phyloP scores from a whole-genome alignment of 2,329 filamentous ascomycete species.

The Akanthomyces lecanii region DNA sequence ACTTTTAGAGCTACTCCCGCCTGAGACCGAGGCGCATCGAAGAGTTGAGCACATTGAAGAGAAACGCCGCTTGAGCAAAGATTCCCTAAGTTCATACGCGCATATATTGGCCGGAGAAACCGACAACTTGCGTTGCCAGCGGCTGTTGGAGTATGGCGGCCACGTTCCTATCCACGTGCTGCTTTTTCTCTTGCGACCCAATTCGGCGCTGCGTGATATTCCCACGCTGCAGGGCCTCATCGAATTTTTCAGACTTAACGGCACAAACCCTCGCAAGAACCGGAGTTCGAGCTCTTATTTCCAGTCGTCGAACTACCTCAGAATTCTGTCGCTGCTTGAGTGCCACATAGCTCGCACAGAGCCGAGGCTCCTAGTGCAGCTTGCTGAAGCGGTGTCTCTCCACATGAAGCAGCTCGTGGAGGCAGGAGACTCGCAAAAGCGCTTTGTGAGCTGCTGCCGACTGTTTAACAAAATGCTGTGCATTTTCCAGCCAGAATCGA shows the following conservation, averaged over 20 bases:
- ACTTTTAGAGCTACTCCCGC: slow-evolving; percentile 26
- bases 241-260: slow-evolving; percentile 22
- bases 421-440: slow-evolving; percentile 18
- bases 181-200: slow-evolving; percentile 28
- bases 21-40: slow-evolving; percentile 22
- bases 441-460: slow-evolving; percentile 28
- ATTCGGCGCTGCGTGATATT: slow-evolving; percentile 24
- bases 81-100: slow-evolving; percentile 25
- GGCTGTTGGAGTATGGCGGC: slow-evolving; percentile 26
- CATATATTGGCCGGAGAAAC: slow-evolving; percentile 28
- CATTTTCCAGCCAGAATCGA: slow-evolving; percentile 26
- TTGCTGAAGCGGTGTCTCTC: slow-evolving; percentile 27
- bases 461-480: slow-evolving; percentile 30
- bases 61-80: slow-evolving; percentile 21
- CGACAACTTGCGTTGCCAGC: slow-evolving; percentile 30
- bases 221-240: slow-evolving; percentile 27
- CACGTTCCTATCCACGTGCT: slow-evolving; percentile 26
- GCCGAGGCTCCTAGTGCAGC: slow-evolving; percentile 29
- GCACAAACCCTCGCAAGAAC: background rate
- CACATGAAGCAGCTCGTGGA: slow-evolving; percentile 25
- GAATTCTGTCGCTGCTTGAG: slow-evolving; percentile 25
- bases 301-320: slow-evolving; percentile 25
- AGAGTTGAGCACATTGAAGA: slow-evolving; percentile 21
- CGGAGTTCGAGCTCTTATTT: slow-evolving; percentile 13
- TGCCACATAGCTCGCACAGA: slow-evolving; percentile 31